Evolutionary conservation across 352 stramenopile species (phyloP).

Genomic region (Phytophthora parvispora): DNA sequence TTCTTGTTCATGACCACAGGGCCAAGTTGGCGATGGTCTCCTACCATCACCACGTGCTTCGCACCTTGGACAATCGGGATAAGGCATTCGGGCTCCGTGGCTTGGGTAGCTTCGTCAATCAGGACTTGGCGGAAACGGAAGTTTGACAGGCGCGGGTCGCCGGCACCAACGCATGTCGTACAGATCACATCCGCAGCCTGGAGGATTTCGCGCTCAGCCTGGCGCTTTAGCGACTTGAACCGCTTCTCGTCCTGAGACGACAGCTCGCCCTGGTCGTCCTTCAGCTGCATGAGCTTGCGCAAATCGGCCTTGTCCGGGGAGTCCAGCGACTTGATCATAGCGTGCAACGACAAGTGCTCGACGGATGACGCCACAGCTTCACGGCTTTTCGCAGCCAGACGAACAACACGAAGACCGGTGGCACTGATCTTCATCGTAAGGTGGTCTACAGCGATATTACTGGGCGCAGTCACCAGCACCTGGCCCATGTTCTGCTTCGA

Average conservation of each 20-base stretch:
- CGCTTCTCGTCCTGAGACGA: constrained; percentile 98
- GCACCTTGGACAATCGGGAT: constrained; percentile 99
- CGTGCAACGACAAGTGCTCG: constrained; percentile 98
- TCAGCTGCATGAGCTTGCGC: constrained; percentile 94
- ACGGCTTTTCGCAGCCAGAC: constrained; percentile 98
- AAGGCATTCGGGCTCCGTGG: constrained; percentile 98
- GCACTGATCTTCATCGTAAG: constrained; percentile 98
- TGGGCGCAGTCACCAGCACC: constrained; percentile 98
- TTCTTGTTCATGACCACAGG: constrained; percentile 99
- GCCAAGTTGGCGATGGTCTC: constrained; percentile 98
- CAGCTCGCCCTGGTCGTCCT: constrained; percentile 96
- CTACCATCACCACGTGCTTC: constrained; percentile 99
- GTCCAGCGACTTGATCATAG: constrained; percentile 96
- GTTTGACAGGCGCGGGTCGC: constrained; percentile 98
- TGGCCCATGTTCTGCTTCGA: constrained; percentile 99
- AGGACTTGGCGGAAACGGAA: constrained; percentile 99
- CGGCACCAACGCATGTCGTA: constrained; percentile 98
- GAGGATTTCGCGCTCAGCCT: constrained; percentile 97
- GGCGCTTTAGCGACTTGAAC: constrained; percentile 94
- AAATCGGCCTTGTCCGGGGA: constrained; percentile 93
- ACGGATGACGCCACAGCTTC: constrained; percentile 96
- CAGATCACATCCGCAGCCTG: constrained; percentile 99
- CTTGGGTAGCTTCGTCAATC: constrained; percentile 99
- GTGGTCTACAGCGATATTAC: constrained; percentile 99
- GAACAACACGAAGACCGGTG: constrained; percentile 98